These are phyloP conservation scores for Plasmodium gonderi DNA, from an alignment of 169 alveolate species.

Conservation along the genomic window DNA sequence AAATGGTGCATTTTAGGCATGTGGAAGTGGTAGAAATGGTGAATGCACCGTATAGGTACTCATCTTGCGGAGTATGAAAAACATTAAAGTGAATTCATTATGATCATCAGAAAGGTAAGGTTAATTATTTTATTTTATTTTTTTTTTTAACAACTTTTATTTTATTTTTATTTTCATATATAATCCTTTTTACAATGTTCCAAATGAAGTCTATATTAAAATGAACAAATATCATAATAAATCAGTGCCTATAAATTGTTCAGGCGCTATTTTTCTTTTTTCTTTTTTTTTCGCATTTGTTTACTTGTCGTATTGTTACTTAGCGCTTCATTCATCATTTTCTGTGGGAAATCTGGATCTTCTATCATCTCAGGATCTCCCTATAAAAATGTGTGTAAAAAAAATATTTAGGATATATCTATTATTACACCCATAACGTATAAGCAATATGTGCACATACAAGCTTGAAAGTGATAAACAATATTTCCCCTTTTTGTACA, in stretches of 20 bases:
- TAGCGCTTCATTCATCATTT: constrained; percentile 75
- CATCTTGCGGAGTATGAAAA: neutral
- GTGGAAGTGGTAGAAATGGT: neutral
- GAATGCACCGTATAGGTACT: neutral
- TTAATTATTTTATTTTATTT: too few species aligned
- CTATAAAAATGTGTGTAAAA: constrained; percentile 68
- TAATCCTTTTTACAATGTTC: too few species aligned
- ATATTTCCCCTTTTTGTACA: too few species aligned
- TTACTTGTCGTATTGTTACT: constrained; percentile 75
- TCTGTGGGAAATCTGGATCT: constrained; percentile 82
- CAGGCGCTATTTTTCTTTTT: neutral
- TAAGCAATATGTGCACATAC: neutral
- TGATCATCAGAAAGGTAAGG: too few species aligned
- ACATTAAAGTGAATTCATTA: too few species aligned
- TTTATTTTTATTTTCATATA: too few species aligned
- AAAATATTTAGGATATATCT: neutral
- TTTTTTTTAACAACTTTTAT: too few species aligned
- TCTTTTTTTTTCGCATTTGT: constrained; percentile 49
- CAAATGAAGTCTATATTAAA: neutral
- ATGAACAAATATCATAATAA: neutral
- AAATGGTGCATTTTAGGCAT: neutral
- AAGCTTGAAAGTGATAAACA: too few species aligned
- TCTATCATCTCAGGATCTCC: constrained; percentile 82
- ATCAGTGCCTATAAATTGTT: neutral
- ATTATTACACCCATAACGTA: neutral